Evolutionary conservation across 2,329 filamentous ascomycete species (phyloP).

Genomic region (Exserohilum turcica): DNA sequence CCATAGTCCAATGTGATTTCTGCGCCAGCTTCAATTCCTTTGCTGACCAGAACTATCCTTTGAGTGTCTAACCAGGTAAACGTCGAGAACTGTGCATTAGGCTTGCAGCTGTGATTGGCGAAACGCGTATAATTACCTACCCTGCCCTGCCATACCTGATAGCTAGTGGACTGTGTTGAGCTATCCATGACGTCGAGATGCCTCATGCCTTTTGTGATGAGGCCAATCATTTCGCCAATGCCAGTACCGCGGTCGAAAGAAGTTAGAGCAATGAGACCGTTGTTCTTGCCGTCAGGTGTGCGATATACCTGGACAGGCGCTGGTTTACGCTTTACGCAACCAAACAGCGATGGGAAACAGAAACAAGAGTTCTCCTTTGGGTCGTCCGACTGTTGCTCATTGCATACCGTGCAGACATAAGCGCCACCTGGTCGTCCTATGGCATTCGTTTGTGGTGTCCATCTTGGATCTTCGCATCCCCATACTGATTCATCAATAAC

Average conservation of each 20-base stretch:
- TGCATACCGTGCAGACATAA: constrained; percentile 53
- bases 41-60: constrained; percentile 61
- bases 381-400: constrained; percentile 58
- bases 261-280: constrained; percentile 55
- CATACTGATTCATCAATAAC: constrained; percentile 57
- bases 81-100: constrained; percentile 62
- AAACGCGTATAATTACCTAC: constrained; percentile 64
- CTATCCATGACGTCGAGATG: constrained; percentile 62
- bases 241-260: constrained; percentile 59
- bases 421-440: constrained; percentile 37
- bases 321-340: constrained; percentile 48
- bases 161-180: constrained; percentile 58
- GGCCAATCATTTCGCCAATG: constrained; percentile 62
- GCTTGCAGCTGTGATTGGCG: constrained; percentile 63
- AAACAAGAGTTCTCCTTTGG: constrained; percentile 56
- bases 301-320: constrained; percentile 60
- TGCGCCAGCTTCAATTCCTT: constrained; percentile 58
- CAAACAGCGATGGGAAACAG: constrained; percentile 61
- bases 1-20: constrained; percentile 66
- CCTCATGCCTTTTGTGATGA: constrained; percentile 59
- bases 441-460: constrained; percentile 34
- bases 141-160: constrained; percentile 64
- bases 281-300: constrained; percentile 60
- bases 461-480: constrained; percentile 58
- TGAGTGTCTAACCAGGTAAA: constrained; percentile 64